A percentile compares a stretch with the other conserved stretches of the same genome.
These are phyloP conservation scores for Nothophytophthora sp. DNA, from an alignment of 352 stramenopile species.

Conservation along the genomic window DNA sequence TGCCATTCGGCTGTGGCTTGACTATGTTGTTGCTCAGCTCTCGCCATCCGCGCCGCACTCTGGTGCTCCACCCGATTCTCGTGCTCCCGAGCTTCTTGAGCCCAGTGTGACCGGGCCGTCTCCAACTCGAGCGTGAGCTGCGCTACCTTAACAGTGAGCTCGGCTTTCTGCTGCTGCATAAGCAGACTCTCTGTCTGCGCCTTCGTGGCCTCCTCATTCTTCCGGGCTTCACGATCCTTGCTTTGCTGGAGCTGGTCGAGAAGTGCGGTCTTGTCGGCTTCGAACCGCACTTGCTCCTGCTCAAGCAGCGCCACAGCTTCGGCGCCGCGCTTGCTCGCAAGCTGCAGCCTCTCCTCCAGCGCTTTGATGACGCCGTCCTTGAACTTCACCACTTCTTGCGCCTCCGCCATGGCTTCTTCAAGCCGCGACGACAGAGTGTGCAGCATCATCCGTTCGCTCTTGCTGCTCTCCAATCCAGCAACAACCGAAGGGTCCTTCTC, in stretches of 20 bases:
- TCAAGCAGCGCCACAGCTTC: slow-evolving; percentile 16
- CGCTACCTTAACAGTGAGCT: slow-evolving; percentile 28
- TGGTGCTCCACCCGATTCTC: slow-evolving; percentile 16
- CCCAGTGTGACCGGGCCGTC: slow-evolving; percentile 19
- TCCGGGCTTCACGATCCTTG: slow-evolving; percentile 4
- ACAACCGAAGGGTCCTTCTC: background rate
- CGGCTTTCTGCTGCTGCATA: slow-evolving; percentile 32
- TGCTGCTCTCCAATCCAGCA: background rate
- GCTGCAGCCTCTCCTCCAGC: slow-evolving; percentile 39
- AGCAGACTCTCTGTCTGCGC: slow-evolving; percentile 8
- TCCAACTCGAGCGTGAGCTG: slow-evolving; percentile 38
- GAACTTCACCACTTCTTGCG: slow-evolving; percentile 66
- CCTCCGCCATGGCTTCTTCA: slow-evolving; percentile 65
- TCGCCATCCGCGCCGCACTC: slow-evolving; percentile 10
- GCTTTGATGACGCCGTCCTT: slow-evolving; percentile 65
- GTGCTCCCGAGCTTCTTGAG: slow-evolving; percentile 17
- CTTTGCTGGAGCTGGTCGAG: slow-evolving; percentile 24
- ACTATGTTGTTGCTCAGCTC: slow-evolving; percentile 17
- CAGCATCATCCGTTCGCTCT: slow-evolving; percentile 43
- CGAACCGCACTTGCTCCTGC: slow-evolving; percentile 16
- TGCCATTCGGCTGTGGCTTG: slow-evolving; percentile 39
- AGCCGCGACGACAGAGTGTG: slow-evolving; percentile 55
- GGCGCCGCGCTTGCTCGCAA: slow-evolving; percentile 24
- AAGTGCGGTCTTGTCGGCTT: slow-evolving; percentile 16
- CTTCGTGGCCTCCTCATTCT: slow-evolving; percentile 16